phyloP scores from a whole-genome alignment of 139 green algal species.

The Chlorella vulgaris region DNA sequence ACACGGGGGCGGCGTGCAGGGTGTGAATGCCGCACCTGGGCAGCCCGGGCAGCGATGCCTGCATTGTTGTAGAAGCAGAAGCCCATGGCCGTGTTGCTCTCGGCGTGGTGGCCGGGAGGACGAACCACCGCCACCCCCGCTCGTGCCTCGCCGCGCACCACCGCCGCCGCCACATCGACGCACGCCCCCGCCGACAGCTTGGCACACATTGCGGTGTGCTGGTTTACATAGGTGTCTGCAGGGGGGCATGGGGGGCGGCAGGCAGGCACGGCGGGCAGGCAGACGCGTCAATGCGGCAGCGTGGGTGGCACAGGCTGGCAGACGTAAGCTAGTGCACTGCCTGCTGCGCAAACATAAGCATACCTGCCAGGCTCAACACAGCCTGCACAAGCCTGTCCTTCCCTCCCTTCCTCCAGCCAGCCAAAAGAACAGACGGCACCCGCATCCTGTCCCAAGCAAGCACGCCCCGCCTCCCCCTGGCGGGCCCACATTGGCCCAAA shows the following conservation, averaged over 20 bases:
- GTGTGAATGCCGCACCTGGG: slow-evolving; percentile 49
- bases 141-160: slow-evolving; percentile 35
- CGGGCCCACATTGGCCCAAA: too few relatives aligned
- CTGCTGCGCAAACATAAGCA: too few relatives aligned
- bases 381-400: too few relatives aligned
- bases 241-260: slow-evolving; percentile 13
- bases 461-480: too few relatives aligned
- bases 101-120: slow-evolving; percentile 88
- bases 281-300: background rate
- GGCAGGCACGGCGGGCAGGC: background rate
- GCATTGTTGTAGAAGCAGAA: slow-evolving; percentile 90
- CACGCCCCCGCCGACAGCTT: slow-evolving; percentile 70
- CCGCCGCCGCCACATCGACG: slow-evolving; percentile 59
- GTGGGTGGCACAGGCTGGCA: background rate
- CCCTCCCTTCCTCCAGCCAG: too few relatives aligned
- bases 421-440: too few relatives aligned
- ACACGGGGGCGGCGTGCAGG: too few relatives aligned
- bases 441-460: too few relatives aligned
- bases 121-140: slow-evolving; percentile 55
- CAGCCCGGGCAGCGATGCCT: slow-evolving; percentile 74
- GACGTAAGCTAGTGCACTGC: too few relatives aligned
- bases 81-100: slow-evolving; percentile 76
- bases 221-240: slow-evolving; percentile 76
- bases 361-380: too few relatives aligned
- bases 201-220: slow-evolving; percentile 64